Base-by-base conservation (phyloP, 768 basidiomycete genomes). In the Roridomyces roridus region DNA sequence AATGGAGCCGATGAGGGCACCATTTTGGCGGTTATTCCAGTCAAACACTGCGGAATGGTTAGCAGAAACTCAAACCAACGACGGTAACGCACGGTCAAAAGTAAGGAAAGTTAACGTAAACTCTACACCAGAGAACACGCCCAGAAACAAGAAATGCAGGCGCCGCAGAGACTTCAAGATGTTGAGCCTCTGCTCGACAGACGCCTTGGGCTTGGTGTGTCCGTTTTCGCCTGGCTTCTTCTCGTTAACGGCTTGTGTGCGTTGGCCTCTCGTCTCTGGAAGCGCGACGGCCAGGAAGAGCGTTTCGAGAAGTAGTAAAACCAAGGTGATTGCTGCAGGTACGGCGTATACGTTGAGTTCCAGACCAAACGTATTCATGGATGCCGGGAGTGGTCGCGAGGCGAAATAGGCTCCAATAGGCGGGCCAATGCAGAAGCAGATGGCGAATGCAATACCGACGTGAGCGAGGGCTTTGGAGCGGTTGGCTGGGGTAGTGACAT, bases 381-480 rank as follows among this genome's bases (percentile, higher is more conserved):
- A 80, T 14, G 80, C 67, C 3, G 92, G 88, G 7, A 92, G 72
- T 2, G 94, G 92, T 26, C 82, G 83, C n/a, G 94, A 89, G 2
- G 96, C 93, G 73, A 98, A 95, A 76, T 95, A 96, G 2, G 96
- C 96, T 46, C 96, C 96, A 54, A 99, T 88, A 15, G 94, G 92
- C 28, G 96, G 96, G 6, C 94, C 93, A 46, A 93, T 86, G 70
- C 86, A 88, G 74, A 98, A 98, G 70, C 94, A 96, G 46, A 98
- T 87, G 15, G 94, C 92, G 67, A 99, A 99, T 0, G 97, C 96
- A 42, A 98, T 92, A 14, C 97, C 96, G 41, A 99, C 89, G 56
- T 96, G 84, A 1, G 97, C 91, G 17, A 99, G 85, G 5, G 92
- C 88, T 68, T 84, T 89, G 4, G 93, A 90, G 20, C 96, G 88